phyloP scores from a whole-genome alignment of 1,139 yeast genomes.

The Suhomyces guaymorum region DNA sequence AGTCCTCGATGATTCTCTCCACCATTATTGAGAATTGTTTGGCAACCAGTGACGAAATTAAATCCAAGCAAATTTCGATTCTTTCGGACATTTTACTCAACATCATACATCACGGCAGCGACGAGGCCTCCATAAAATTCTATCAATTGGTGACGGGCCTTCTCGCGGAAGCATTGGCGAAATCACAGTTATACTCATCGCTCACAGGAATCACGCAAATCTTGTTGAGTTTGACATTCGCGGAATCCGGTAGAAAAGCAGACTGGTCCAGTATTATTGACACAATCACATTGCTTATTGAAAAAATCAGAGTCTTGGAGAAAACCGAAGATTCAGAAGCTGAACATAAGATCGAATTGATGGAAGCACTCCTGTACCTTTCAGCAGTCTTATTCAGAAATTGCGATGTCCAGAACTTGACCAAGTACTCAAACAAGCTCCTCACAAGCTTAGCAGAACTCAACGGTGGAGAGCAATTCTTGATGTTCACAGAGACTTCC shows the following conservation, averaged over 20 bases:
- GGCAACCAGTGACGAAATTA: conserved; percentile 16
- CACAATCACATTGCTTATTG: conserved; percentile 17
- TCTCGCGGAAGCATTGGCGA: conserved; percentile 14
- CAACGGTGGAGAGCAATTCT: conserved; percentile 38
- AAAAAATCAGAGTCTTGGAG: conserved; percentile 8
- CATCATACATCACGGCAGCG: conserved; percentile 62
- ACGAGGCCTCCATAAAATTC: conserved; percentile 52
- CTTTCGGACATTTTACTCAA: conserved; percentile 61
- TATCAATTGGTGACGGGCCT: conserved; percentile 37
- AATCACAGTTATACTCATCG: background rate
- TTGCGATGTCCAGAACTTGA: conserved; percentile 51
- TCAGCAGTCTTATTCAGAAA: conserved; percentile 59
- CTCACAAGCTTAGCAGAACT: conserved; percentile 35
- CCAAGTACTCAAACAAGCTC: conserved; percentile 47
- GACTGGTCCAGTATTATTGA: conserved; percentile 40
- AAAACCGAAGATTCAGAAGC: background rate
- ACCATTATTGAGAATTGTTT: conserved; percentile 44
- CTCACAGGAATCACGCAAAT: conserved; percentile 5
- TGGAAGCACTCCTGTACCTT: conserved; percentile 41
- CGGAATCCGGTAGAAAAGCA: conserved; percentile 66
- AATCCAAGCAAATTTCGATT: conserved; percentile 39
- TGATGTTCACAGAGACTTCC: conserved; percentile 52
- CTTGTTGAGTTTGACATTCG: conserved; percentile 49
- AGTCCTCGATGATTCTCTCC: conserved; percentile 51
- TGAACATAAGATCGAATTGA: conserved; percentile 19